These are phyloP conservation scores for Rubia peregrina DNA, from an alignment of 305 asterid species.

Conservation along the genomic window DNA sequence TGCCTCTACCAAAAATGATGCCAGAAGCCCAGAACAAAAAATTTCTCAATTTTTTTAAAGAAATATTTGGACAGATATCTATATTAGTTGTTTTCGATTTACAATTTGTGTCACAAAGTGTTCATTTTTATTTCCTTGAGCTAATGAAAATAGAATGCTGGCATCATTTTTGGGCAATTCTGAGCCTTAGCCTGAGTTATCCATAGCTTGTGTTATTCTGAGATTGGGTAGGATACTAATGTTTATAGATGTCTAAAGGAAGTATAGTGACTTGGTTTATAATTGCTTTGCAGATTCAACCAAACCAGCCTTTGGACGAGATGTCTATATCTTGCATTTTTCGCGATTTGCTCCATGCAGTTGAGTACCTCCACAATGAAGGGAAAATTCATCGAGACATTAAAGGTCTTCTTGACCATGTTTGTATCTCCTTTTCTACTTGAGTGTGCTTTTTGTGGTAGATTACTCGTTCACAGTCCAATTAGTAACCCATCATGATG, in stretches of 20 bases:
- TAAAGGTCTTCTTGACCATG: slow-evolving; percentile 47
- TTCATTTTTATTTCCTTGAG: neutral
- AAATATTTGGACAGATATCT: neutral
- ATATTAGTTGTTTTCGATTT: neutral
- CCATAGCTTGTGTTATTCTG: neutral
- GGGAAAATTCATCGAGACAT: slow-evolving; percentile 97
- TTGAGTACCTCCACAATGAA: slow-evolving; percentile 90
- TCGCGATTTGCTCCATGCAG: slow-evolving; percentile 85
- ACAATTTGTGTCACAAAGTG: neutral
- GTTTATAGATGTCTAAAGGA: neutral
- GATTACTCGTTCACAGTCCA: slow-evolving; percentile 12
- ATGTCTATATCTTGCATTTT: slow-evolving; percentile 85
- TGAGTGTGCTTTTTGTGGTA: slow-evolving; percentile 8
- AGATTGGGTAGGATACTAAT: neutral
- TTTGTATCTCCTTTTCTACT: slow-evolving; percentile 5
- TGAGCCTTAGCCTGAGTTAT: neutral
- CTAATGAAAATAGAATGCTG: neutral
- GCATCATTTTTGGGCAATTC: too few relatives aligned
- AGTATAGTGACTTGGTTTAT: slow-evolving; percentile 4
- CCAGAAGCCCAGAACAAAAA: neutral
- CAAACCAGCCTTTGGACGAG: slow-evolving; percentile 92
- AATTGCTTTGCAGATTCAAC: slow-evolving; percentile 59
- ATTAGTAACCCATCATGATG: neutral
- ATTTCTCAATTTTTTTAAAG: neutral
- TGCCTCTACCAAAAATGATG: neutral